These are phyloP conservation scores for Eimeria tenella DNA, from an alignment of 169 alveolate species.

Conservation along the genomic window DNA sequence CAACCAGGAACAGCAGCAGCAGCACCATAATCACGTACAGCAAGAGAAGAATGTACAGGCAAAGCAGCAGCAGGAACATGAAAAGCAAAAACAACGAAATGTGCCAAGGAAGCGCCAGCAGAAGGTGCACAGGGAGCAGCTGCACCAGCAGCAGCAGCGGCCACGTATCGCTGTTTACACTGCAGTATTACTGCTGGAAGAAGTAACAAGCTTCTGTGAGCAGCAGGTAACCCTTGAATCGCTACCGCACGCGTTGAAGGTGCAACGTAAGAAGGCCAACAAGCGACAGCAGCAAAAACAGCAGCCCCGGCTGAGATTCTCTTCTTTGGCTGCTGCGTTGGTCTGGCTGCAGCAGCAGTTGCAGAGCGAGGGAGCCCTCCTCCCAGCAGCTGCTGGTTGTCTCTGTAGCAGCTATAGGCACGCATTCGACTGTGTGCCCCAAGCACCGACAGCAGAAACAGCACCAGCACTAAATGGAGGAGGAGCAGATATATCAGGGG, in stretches of 20 bases:
- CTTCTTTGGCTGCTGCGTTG: neutral
- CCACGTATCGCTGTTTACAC: neutral
- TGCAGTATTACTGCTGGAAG: neutral
- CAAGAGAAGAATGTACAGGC: no score
- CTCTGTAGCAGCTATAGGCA: neutral
- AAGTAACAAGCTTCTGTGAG: conserved; percentile 6
- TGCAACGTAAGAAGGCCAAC: neutral
- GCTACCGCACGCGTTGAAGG: neutral
- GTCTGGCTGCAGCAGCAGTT: conserved; percentile 25
- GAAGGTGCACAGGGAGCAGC: no score
- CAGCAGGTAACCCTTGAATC: conserved; percentile 20
- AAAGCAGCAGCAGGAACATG: no score
- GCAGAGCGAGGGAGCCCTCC: conserved; percentile 30
- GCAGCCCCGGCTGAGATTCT: neutral
- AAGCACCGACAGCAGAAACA: neutral
- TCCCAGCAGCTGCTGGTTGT: conserved; percentile 36
- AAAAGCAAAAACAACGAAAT: no score
- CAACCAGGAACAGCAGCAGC: neutral
- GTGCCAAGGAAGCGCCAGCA: no score
- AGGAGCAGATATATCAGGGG: neutral
- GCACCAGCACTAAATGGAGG: neutral
- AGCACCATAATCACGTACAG: neutral
- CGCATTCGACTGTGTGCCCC: neutral
- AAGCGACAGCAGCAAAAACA: neutral
- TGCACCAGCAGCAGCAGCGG: neutral